phyloP scores from a whole-genome alignment of 352 stramenopile genomes.

The Globisporangium echinulatum region DNA sequence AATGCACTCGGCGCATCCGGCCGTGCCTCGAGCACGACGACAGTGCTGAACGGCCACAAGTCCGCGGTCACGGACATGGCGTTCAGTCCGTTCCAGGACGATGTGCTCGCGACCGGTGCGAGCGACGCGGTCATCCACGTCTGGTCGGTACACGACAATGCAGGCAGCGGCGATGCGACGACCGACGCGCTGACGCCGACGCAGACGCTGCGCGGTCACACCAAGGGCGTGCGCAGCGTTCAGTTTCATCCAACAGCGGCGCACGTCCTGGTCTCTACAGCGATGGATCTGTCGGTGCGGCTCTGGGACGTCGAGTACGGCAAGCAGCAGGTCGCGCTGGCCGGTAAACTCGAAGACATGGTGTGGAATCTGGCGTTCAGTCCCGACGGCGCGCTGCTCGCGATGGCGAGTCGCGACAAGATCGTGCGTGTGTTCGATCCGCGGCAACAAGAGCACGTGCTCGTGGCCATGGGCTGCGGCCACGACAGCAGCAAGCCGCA shows the following conservation, averaged over 20 bases:
- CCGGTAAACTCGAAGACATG: constrained; percentile 61
- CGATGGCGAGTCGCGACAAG: constrained; percentile 60
- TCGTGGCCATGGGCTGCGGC: constrained; percentile 62
- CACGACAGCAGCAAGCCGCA: constrained; percentile 65
- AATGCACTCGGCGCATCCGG: constrained; percentile 31
- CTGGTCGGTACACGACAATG: constrained; percentile 33
- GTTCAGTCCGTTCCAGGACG: constrained; percentile 52
- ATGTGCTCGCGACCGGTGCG: constrained; percentile 51
- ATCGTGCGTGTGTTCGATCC: constrained; percentile 75
- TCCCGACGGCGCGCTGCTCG: constrained; percentile 49
- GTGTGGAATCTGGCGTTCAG: constrained; percentile 75
- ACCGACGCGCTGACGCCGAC: constrained; percentile 5
- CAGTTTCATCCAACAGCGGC: constrained; percentile 60
- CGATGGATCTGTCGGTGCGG: constrained; percentile 50
- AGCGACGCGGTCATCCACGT: constrained; percentile 54
- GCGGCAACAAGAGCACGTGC: constrained; percentile 31
- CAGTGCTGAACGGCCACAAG: constrained; percentile 65
- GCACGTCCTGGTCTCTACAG: constrained; percentile 56
- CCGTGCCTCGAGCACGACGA: constrained; percentile 28
- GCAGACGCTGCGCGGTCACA: constrained; percentile 40
- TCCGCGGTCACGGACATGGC: constrained; percentile 50
- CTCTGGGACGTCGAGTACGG: constrained; percentile 72
- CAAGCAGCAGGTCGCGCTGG: constrained; percentile 32
- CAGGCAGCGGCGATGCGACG: background rate
- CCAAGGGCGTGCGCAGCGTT: constrained; percentile 44